Percentiles rank a stretch among this genome's conserved stretches.
These are phyloP conservation scores for Mycena rebaudengoi DNA, from an alignment of 768 basidiomycete species.

Conservation along the genomic window DNA sequence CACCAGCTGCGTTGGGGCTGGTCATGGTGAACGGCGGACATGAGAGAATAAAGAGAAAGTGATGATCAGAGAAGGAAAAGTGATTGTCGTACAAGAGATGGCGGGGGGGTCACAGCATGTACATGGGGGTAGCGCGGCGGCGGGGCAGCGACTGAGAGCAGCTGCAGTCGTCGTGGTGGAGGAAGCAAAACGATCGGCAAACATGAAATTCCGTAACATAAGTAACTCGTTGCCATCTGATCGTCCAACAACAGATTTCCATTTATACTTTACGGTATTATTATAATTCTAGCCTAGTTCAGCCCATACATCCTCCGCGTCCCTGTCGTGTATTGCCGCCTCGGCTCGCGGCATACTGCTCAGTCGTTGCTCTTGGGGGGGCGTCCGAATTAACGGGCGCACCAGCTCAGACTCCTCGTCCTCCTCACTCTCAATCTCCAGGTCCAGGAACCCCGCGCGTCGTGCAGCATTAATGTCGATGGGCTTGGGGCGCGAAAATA, in stretches of 20 bases:
- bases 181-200: no score
- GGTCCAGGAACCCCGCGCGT: slow-evolving; percentile 74
- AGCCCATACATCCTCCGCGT: slow-evolving; percentile 78
- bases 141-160: no score
- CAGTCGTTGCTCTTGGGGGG: slow-evolving; percentile 42
- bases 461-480: slow-evolving; percentile 83
- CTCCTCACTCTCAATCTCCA: slow-evolving; percentile 74
- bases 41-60: slow-evolving; percentile 15
- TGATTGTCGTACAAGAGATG: background rate
- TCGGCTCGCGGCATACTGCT: slow-evolving; percentile 70
- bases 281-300: slow-evolving; percentile 53
- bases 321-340: slow-evolving; percentile 63
- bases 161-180: no score
- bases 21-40: slow-evolving; percentile 37
- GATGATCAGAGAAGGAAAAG: slow-evolving; percentile 2
- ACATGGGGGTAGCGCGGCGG: no score
- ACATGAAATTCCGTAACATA: no score
- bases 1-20: slow-evolving; percentile 55
- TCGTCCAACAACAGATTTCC: no score
- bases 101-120: background rate
- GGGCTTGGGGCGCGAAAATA: slow-evolving; percentile 86
- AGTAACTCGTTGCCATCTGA: no score
- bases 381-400: slow-evolving; percentile 67
- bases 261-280: no score
- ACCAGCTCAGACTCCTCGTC: slow-evolving; percentile 65